Conservation (phyloP, 2,329 filamentous ascomycete species). For the Venturia aucupariae region DNA sequence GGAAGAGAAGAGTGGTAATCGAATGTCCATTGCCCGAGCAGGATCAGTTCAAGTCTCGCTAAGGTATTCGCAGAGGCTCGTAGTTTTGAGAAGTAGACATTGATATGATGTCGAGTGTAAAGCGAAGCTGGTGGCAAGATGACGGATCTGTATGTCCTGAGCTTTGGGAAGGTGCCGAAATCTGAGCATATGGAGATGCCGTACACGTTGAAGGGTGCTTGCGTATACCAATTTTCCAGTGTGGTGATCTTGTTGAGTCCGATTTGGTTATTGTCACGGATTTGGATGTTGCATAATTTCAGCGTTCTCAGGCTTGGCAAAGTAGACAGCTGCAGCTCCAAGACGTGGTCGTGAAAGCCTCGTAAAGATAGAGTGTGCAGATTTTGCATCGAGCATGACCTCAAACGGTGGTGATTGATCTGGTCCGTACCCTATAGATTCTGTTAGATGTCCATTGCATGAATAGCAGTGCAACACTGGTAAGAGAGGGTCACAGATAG, state of each 20-base stretch:
- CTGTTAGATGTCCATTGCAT: not conserved
- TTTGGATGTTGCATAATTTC: not conserved
- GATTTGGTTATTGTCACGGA: not conserved
- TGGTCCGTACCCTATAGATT: not conserved
- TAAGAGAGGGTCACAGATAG: not conserved
- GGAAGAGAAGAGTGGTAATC: not conserved
- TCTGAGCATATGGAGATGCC: not conserved
- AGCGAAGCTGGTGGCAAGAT: not conserved
- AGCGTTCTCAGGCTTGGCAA: not conserved
- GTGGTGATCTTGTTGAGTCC: not conserved
- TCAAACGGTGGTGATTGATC: not conserved
- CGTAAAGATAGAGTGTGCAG: not conserved
- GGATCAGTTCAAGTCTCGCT: not conserved
- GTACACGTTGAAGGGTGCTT: not conserved
- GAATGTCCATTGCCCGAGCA: not conserved
- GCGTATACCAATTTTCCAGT: not conserved
- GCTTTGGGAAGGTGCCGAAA: not conserved
- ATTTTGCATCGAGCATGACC: not conserved
- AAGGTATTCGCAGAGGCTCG: not conserved
- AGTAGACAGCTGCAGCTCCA: not conserved
- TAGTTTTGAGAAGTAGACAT: not conserved
- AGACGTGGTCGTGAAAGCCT: not conserved
- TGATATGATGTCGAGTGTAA: not conserved
- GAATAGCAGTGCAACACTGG: not conserved
- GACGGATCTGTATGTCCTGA: not conserved